phyloP scores from a whole-genome alignment of 2,329 filamentous ascomycete genomes.

The Lithohypha guttulata region DNA sequence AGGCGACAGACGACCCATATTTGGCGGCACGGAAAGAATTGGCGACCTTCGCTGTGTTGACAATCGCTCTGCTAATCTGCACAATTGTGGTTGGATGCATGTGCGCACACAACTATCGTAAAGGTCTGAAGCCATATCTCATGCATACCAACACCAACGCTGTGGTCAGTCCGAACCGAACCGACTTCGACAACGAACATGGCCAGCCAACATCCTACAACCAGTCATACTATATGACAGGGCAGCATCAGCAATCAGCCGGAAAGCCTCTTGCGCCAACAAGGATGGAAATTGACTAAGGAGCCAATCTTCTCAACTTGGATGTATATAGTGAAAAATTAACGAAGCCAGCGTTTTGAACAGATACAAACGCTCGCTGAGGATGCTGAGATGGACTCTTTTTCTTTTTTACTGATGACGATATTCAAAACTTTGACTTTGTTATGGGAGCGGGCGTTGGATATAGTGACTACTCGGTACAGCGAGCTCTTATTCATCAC shows the following conservation, averaged over 20 bases:
- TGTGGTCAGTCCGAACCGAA: conserved; percentile 33
- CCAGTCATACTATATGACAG: neutral
- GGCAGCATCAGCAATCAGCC: conserved; percentile 1
- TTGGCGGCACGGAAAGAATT: conserved; percentile 69
- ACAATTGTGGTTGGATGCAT: conserved; percentile 80
- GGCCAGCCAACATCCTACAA: neutral
- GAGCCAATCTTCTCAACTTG: no score
- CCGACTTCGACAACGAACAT: neutral
- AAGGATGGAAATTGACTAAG: conserved; percentile 10
- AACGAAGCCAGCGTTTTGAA: no score
- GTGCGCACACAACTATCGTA: conserved; percentile 83
- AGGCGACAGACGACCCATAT: conserved; percentile 51
- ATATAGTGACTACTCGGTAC: no score
- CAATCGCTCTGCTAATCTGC: conserved; percentile 73
- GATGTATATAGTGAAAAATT: no score
- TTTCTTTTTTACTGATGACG: no score
- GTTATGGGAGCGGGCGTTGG: no score
- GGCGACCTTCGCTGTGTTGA: conserved; percentile 89
- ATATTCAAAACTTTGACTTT: no score
- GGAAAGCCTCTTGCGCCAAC: conserved; percentile 5
- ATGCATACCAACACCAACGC: conserved; percentile 44
- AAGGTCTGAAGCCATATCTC: conserved; percentile 80
- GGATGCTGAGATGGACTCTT: no score
- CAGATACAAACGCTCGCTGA: no score
- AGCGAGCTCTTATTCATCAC: no score